phyloP scores from a whole-genome alignment of 257 asterid species.

The Nicotiana tabacum region DNA sequence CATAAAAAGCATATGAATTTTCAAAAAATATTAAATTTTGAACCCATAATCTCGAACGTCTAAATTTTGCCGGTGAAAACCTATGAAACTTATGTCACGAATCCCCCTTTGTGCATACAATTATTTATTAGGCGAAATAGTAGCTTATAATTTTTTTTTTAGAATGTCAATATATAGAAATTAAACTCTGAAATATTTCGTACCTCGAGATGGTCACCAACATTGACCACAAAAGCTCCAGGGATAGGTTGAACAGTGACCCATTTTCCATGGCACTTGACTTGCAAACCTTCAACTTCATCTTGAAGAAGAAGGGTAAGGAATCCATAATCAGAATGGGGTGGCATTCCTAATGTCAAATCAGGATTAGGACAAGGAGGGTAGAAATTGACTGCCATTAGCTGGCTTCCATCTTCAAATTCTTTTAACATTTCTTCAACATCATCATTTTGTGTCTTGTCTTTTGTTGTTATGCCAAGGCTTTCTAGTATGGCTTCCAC shows the following conservation, averaged over 20 bases:
- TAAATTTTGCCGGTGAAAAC: neutral
- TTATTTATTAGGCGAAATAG: neutral
- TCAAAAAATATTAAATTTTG: no score
- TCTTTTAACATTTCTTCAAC: constrained; percentile 34
- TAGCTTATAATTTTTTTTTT: no score
- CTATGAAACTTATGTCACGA: neutral
- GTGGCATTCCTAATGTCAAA: constrained; percentile 82
- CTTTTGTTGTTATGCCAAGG: constrained; percentile 42
- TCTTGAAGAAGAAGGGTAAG: constrained; percentile 84
- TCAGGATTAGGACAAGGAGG: constrained; percentile 94
- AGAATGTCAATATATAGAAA: neutral
- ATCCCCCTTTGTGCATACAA: no score
- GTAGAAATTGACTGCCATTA: constrained; percentile 68
- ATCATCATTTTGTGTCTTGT: constrained; percentile 23
- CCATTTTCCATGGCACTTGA: constrained; percentile 49
- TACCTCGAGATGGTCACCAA: constrained; percentile 98
- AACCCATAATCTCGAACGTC: neutral
- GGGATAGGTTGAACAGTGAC: constrained; percentile 64
- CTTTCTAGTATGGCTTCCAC: constrained; percentile 73
- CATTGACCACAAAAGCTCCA: constrained; percentile 82
- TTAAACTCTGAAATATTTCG: neutral
- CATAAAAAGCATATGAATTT: accelerated
- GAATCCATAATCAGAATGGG: constrained; percentile 87
- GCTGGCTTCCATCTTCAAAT: constrained; percentile 80
- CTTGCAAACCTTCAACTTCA: constrained; percentile 74